Base-by-base conservation (phyloP, 2,329 filamentous ascomycete genomes). In the Moelleriella libera region DNA sequence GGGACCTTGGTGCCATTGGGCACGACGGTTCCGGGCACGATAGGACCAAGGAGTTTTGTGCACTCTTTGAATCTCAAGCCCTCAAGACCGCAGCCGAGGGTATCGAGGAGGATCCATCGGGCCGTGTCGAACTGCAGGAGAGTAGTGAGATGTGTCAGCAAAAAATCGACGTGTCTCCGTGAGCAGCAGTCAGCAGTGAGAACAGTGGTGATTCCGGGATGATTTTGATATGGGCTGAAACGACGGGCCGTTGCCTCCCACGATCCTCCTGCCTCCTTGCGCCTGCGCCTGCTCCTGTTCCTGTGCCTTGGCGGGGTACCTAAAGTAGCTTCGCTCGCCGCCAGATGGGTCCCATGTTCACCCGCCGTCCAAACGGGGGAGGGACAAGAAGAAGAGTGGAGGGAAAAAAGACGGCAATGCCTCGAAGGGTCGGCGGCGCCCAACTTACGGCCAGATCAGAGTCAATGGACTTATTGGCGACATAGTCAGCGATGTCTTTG, bases 41-140 rank as follows among this genome's bases (percentile, higher is more conserved):
- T 76, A 46, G 92, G 92, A 21, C 92, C 92, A 41, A 98, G 82
- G 50, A 97, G 79, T 72, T 96, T 96, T 54, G 84, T 81, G 77
- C 92, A 97, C 70, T 96, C 87, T 67, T 89, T 87, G 74, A 98
- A 98, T 57, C 84, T 83, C 61, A 98, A 78, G 56, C 87, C 92
- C 72, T 97, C 89, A 53, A 98, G 82, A 63, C 92, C 92, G 67
- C 92, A 98, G 61, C 92, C 92, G 44, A 98, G 78, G 48, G 92
- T 97, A 68, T 98, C 92, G 62, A 97, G 80, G 68, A 98, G 88
- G 57, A 97, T 89, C 73, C 88, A 90, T 69, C 92, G 84, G 53
- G 92, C 92, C 45, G 92, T 98, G 68, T 98, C 92, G 64, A 85
- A 94, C 86, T 92, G 55, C 28, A 39, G 43, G 37, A 39, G 34